Evolutionary conservation across 345 rosid species (phyloP), one percentile per base, ranked within the genome.

Genomic region (Rhizophora apiculata): DNA sequence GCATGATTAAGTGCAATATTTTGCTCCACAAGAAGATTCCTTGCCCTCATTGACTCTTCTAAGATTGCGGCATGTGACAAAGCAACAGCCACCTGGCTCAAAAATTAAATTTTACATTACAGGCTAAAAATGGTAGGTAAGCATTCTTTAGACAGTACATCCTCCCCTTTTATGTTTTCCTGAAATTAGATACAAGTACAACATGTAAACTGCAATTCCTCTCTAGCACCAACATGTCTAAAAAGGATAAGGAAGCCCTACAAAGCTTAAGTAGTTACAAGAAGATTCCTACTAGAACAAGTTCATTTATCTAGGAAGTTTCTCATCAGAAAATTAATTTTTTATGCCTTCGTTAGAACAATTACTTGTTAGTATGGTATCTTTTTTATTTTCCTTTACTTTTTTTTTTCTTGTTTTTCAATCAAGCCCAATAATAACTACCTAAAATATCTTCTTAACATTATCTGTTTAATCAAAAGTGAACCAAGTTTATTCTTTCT

Each of bases 31-130:
- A 95, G 93, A 77, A 95, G 98, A 75, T 85, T 91, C 82, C 99
- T 90, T 64, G 99, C 99, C 70, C 99, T 82, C 98, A 89, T 92
- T 9, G 99, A 95, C 83, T 95, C 99, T 79, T 95, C 99, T 26
- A 95, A 71, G 70, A 95, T 95, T 20, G 99, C 99, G 72, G 99
- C 98, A 69, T 95, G 99, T 5, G 99, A 95, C 72, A 95, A 88
- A 78, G 98, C 98, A 68, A 95, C 97, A 0, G 99, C 99, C 75
- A 95, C 99, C 99, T 92, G 82, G 48, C 71, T 58, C 27, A 67
- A 69, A 39, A 26, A 76, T 36, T 66, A 57, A 56, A 68, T 46
- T 52, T 20, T 16, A 68, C 24, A 66, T 49, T 34, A 27, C 13
- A 65, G 53, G 11, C 56, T 63, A 24, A 63, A 21, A 36, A 24